phyloP scores from a whole-genome alignment of 305 asterid genomes.

The Fraxinus baroniana region DNA sequence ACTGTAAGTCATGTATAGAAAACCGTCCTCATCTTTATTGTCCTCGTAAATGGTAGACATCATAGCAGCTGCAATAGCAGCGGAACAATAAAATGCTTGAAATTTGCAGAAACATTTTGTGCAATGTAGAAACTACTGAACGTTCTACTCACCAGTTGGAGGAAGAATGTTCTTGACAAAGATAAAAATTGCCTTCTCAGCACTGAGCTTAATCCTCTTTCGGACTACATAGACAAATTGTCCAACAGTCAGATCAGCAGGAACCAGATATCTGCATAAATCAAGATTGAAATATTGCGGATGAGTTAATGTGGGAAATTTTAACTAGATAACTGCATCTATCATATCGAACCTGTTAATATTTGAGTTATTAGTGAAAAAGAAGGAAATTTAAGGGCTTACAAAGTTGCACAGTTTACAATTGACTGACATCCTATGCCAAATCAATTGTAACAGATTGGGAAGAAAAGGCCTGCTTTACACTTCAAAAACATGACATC shows the following conservation, averaged over 20 bases:
- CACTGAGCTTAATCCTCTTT: slow-evolving; percentile 94
- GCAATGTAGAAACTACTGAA: not conserved
- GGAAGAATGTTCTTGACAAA: slow-evolving; percentile 95
- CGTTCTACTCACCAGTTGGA: slow-evolving; percentile 70
- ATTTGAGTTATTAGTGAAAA: not conserved
- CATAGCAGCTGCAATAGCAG: slow-evolving; percentile 75
- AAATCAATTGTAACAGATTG: not conserved
- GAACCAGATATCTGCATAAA: slow-evolving; percentile 79
- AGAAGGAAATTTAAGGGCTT: not conserved
- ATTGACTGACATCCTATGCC: not conserved
- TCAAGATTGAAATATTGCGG: not conserved
- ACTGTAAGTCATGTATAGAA: slow-evolving; percentile 97
- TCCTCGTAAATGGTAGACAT: slow-evolving; percentile 97
- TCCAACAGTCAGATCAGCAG: slow-evolving; percentile 96
- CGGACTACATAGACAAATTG: slow-evolving; percentile 97
- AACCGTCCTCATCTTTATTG: slow-evolving; percentile 89
- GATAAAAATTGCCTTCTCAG: slow-evolving; percentile 97
- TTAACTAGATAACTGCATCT: not conserved
- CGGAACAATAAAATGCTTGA: not conserved
- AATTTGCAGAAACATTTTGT: too few species aligned
- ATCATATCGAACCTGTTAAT: not conserved
- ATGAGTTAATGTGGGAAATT: not conserved
- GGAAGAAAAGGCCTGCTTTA: not conserved
- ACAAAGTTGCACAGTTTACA: not conserved
- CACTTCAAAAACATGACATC: not conserved